Percentiles rank a stretch among this genome's conserved stretches.
Evolutionary conservation across 2,329 filamentous ascomycete species (phyloP).

Genomic region (Lachnellula suecica): DNA sequence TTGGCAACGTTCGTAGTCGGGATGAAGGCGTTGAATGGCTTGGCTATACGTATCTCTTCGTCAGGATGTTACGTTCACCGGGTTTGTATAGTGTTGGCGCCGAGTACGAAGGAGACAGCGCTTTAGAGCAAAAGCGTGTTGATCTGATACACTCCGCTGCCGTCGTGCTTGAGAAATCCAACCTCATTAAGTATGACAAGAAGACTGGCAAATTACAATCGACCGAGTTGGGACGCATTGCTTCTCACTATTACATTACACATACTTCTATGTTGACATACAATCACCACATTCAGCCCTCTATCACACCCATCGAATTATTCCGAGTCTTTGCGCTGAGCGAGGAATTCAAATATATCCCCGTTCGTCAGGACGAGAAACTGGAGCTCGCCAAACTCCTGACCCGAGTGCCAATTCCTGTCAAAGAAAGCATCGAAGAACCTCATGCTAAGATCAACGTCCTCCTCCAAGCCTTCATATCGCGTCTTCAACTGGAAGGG

Average conservation of each 20-base stretch:
- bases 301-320: constrained; percentile 89
- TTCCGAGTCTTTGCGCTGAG: constrained; percentile 96
- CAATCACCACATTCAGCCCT: constrained; percentile 91
- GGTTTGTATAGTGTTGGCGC: constrained; percentile 93
- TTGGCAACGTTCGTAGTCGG: constrained; percentile 86
- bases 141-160: constrained; percentile 95
- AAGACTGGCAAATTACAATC: constrained; percentile 84
- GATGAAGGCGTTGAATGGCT: constrained; percentile 99
- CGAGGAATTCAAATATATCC: constrained; percentile 98
- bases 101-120: constrained; percentile 90
- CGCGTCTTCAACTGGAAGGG: constrained; percentile 88
- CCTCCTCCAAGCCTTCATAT: constrained; percentile 93
- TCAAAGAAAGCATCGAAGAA: constrained; percentile 97
- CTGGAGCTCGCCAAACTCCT: constrained; percentile 91
- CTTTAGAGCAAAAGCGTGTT: constrained; percentile 94
- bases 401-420: constrained; percentile 86
- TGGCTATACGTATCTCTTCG: constrained; percentile 96
- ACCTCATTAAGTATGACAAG: constrained; percentile 92
- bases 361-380: constrained; percentile 96
- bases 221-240: constrained; percentile 91
- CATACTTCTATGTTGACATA: constrained; percentile 96
- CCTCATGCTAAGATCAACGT: constrained; percentile 98
- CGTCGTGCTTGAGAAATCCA: constrained; percentile 80
- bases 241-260: constrained; percentile 98
- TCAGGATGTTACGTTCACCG: constrained; percentile 94